Conservation (phyloP, 768 basidiomycete genomes). For the Kwoniella sp. region DNA sequence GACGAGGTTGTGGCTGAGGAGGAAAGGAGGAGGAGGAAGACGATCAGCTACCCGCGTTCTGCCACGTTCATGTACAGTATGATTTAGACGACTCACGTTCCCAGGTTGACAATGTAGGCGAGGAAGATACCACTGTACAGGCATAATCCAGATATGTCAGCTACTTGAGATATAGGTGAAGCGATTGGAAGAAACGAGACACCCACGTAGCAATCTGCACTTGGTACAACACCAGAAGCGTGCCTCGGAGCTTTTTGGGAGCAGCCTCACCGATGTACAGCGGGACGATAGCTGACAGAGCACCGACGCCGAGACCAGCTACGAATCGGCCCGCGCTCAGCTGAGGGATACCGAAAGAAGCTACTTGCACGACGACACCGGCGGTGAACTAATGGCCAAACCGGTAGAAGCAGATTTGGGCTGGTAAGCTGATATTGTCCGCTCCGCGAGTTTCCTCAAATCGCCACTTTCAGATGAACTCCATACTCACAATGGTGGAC, state of each 20-base stretch:
- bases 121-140: constrained; percentile 26
- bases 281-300: constrained; percentile 32
- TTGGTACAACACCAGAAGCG: constrained; percentile 73
- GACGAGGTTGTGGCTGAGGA: constrained; percentile 48
- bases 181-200: constrained; percentile 5
- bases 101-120: constrained; percentile 26
- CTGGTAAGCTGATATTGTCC: no score
- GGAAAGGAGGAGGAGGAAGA: background rate
- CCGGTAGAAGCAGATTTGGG: background rate
- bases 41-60: background rate
- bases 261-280: constrained; percentile 35
- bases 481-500: constrained; percentile 61
- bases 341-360: constrained; percentile 65
- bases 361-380: constrained; percentile 60
- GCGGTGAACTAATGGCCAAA: constrained; percentile 49
- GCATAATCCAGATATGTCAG: background rate
- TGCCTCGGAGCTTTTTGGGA: constrained; percentile 42
- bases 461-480: background rate
- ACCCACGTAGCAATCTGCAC: constrained; percentile 64
- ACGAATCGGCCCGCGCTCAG: constrained; percentile 65
- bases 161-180: no score
- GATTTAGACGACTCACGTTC: constrained; percentile 11
- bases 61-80: background rate
- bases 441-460: background rate
- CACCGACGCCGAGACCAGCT: constrained; percentile 30